Base-by-base conservation (phyloP, 2,329 filamentous ascomycete species). In the Aspergillus tubingensis region DNA sequence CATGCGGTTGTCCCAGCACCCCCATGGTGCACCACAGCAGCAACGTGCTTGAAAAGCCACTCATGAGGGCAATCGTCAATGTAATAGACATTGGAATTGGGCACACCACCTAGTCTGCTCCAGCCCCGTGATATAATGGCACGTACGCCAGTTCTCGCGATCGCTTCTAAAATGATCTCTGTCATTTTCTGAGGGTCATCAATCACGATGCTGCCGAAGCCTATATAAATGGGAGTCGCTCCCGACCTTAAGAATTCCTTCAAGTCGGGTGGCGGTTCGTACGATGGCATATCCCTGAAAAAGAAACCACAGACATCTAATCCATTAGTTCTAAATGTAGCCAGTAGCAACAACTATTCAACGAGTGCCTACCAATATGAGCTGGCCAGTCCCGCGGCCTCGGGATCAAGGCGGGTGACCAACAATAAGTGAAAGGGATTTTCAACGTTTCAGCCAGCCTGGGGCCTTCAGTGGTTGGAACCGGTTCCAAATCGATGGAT, bases 1-100 rank as follows among this genome's bases (percentile, higher is more conserved):
- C 79, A 81, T 1, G 85, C 83, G 2, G 85, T 86, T 0, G 84
- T 86, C 3, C 85, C 85, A 13, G 85, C 85, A 7, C 85, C 85
- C 19, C 85, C 85, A 55, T 87, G 84, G 61, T 87, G 85, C 0
- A 87, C 78, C 0, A 87, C 84, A 13, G 78, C 80, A 0, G 81
- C 77, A 1, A 86, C 83, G 15, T 79, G 77, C 61, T 83, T 78
- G 63, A 87, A 87, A 0, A 86, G 75, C 85, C 84, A 86, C 59
- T 86, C 82, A 56, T 86, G 83, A 1, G 84, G 85, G 56, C 80
- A 82, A 61, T 86, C 83, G 3, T 78, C 83, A 4, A 87, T 71
- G 64, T 81, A 82, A 60, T 82, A 81, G 8, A 85, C 74, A 41
- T 77, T 73, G 3, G 64, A 61, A 44, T 64, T 66, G 8, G 67